These are phyloP conservation scores for Penicillium macrosclerotiorum DNA, from an alignment of 495 filamentous ascomycete genomes.

Conservation along the genomic window DNA sequence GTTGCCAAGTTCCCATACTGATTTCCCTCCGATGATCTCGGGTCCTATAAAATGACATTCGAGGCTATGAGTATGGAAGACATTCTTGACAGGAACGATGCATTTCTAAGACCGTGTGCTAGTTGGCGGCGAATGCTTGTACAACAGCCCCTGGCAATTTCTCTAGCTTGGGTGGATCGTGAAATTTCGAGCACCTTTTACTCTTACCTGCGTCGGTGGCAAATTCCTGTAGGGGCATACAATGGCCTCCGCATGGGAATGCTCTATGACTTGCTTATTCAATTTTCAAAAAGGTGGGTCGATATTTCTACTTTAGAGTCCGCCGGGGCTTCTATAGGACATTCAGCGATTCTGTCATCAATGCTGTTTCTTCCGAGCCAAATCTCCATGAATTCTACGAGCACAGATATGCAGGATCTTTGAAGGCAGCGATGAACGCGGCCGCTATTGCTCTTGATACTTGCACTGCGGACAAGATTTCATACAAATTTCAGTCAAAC, in stretches of 20 bases:
- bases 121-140: constrained; percentile 2
- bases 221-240: background rate
- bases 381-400: background rate
- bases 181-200: background rate
- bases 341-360: background rate
- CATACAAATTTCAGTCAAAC: background rate
- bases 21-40: constrained; percentile 1
- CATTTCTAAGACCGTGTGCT: background rate
- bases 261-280: constrained; percentile 1
- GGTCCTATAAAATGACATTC: background rate
- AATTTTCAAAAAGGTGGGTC: background rate
- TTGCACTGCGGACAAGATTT: background rate
- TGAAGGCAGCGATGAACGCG: background rate
- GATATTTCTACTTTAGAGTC: constrained; percentile 2
- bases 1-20: constrained; percentile 6
- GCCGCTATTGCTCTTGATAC: constrained; percentile 5
- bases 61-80: constrained; percentile 5
- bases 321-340: background rate
- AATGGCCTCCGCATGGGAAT: constrained; percentile 1
- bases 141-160: background rate
- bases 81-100: constrained; percentile 2
- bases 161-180: background rate
- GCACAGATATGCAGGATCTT: background rate
- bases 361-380: background rate
- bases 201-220: background rate